phyloP scores from a whole-genome alignment of 257 asterid genomes.

The Jacaranda copaia region DNA sequence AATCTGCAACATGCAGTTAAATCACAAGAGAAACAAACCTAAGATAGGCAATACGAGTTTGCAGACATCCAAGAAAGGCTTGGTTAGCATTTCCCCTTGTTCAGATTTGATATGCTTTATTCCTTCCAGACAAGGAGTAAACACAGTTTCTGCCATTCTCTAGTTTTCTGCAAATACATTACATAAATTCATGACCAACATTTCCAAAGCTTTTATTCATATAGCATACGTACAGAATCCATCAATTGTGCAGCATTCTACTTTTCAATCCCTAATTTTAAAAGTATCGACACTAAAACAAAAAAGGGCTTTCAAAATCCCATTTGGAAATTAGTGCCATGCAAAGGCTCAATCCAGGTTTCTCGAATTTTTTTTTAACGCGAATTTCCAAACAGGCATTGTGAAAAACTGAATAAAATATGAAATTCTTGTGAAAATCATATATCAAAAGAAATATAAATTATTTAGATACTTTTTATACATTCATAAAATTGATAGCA shows the following conservation, averaged over 20 bases:
- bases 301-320: neutral
- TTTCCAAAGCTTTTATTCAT: no score
- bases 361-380: conserved; percentile 10
- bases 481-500: neutral
- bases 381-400: neutral
- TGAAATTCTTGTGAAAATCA: conserved; percentile 1
- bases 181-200: neutral
- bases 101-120: conserved; percentile 71
- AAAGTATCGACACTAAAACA: neutral
- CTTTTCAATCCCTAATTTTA: neutral
- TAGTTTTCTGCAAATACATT: conserved; percentile 29
- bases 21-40: conserved; percentile 52
- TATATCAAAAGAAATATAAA: neutral
- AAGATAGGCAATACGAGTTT: conserved; percentile 77
- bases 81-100: conserved; percentile 70
- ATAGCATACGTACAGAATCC: no score
- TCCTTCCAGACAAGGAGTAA: conserved; percentile 72
- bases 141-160: conserved; percentile 65
- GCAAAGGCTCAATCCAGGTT: neutral
- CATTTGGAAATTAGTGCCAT: neutral
- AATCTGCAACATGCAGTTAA: neutral
- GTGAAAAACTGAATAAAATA: no score
- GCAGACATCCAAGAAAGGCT: conserved; percentile 86
- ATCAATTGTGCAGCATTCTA: neutral
- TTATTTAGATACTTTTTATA: neutral